Evolutionary conservation across 805 yeast genomes (phyloP).

Genomic region (Cyberlindnera galapagoensis): DNA sequence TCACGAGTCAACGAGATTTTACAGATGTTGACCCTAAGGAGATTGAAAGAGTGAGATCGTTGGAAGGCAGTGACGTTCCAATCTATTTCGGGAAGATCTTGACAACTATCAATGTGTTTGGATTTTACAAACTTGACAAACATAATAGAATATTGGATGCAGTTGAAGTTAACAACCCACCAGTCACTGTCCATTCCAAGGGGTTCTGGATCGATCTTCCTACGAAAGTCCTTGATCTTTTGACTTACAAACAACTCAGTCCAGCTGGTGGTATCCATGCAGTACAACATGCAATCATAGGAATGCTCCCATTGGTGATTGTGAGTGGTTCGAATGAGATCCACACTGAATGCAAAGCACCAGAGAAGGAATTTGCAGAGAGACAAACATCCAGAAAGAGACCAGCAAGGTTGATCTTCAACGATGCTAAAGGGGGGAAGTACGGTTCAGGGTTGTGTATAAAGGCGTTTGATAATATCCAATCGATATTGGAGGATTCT

Average conservation of each 20-base stretch:
- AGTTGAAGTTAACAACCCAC: constrained; percentile 88
- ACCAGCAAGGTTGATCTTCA: constrained; percentile 82
- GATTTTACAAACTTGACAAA: constrained; percentile 82
- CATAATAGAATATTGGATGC: constrained; percentile 81
- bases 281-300: constrained; percentile 86
- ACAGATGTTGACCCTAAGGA: constrained; percentile 87
- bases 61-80: constrained; percentile 46
- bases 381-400: constrained; percentile 65
- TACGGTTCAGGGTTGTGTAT: constrained; percentile 74
- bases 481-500: constrained; percentile 56
- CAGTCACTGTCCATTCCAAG: constrained; percentile 57
- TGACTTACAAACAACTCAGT: constrained; percentile 52
- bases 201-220: constrained; percentile 96
- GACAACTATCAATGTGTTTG: constrained; percentile 77
- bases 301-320: constrained; percentile 66
- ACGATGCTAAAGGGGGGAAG: constrained; percentile 77
- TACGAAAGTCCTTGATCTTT: constrained; percentile 46
- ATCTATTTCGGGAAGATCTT: constrained; percentile 70
- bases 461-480: constrained; percentile 74
- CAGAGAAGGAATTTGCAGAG: constrained; percentile 88
- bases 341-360: constrained; percentile 93
- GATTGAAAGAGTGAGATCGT: constrained; percentile 56
- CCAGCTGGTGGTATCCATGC: constrained; percentile 95
- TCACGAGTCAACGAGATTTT: constrained; percentile 83
- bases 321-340: constrained; percentile 73